Conservation (phyloP, 140 eudicot genomes). For the Anethum foeniculum region DNA sequence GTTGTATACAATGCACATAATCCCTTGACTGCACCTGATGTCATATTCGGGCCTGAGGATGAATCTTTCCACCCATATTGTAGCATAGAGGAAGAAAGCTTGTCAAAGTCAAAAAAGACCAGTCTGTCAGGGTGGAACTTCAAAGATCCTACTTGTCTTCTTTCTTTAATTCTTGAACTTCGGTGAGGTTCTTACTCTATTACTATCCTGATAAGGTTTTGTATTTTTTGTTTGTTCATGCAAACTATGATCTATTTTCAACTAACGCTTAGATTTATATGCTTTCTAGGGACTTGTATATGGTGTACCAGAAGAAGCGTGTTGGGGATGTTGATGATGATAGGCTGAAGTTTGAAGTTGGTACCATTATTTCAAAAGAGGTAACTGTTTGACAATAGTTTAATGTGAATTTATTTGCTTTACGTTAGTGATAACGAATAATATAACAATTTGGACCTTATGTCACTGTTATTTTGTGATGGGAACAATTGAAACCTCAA, state of each 20-base stretch:
- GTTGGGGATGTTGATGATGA: slow-evolving; percentile 88
- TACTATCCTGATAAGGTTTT: not conserved
- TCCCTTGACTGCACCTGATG: slow-evolving; percentile 74
- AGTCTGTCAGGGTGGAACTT: slow-evolving; percentile 63
- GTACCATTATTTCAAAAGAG: slow-evolving; percentile 74
- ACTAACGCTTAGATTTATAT: slow-evolving; percentile 2
- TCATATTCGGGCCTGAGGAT: slow-evolving; percentile 87
- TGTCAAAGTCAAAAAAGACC: slow-evolving; percentile 30
- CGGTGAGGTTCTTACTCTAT: slow-evolving; percentile 32
- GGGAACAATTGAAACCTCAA: not conserved
- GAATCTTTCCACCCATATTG: slow-evolving; percentile 52
- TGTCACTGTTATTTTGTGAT: not conserved
- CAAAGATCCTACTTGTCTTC: slow-evolving; percentile 68
- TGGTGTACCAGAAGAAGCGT: slow-evolving; percentile 65
- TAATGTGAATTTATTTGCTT: not conserved
- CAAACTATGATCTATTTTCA: not conserved
- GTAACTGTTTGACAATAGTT: slow-evolving; percentile 24
- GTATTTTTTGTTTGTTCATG: not conserved
- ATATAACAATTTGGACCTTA: not conserved
- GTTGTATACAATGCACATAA: slow-evolving; percentile 70
- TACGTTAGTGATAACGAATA: not conserved
- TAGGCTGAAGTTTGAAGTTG: slow-evolving; percentile 76
- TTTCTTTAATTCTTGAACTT: slow-evolving; percentile 63
- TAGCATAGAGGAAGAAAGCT: slow-evolving; percentile 25
- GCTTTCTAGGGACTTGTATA: slow-evolving; percentile 49